phyloP scores from a whole-genome alignment of 2,329 filamentous ascomycete genomes.

The Tolypocladium guangdongense region DNA sequence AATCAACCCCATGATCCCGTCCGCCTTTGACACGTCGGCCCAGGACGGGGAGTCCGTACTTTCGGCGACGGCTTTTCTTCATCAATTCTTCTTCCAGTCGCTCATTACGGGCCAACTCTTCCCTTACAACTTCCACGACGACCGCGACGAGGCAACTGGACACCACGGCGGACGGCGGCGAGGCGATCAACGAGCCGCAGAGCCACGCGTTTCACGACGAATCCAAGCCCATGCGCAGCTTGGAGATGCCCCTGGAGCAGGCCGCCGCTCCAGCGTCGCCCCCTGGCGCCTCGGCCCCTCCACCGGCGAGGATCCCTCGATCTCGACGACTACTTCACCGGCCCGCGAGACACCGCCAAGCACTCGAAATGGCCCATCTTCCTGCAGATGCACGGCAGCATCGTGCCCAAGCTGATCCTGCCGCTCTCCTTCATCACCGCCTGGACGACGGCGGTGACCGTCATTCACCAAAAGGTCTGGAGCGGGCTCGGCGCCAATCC shows the following conservation, averaged over 20 bases:
- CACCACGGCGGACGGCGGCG: background rate
- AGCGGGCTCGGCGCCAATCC: slow-evolving; percentile 23
- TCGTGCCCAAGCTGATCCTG: slow-evolving; percentile 63
- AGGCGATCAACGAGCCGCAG: background rate
- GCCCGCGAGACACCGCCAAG: slow-evolving; percentile 57
- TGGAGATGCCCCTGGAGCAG: background rate
- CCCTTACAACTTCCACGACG: background rate
- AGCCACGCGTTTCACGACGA: background rate
- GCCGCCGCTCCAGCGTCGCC: background rate
- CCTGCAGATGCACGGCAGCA: slow-evolving; percentile 64
- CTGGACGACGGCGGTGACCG: slow-evolving; percentile 58
- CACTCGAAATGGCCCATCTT: slow-evolving; percentile 72
- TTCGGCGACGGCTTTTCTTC: background rate
- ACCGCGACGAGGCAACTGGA: background rate
- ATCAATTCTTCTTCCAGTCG: background rate
- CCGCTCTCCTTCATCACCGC: slow-evolving; percentile 50
- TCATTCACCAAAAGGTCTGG: slow-evolving; percentile 34
- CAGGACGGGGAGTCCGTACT: no score
- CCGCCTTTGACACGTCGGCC: background rate
- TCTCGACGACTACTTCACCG: slow-evolving; percentile 51
- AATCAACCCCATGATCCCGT: background rate
- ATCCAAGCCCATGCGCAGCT: background rate
- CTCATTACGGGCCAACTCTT: background rate
- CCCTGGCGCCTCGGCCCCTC: background rate
- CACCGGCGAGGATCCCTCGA: slow-evolving; percentile 29